Evolutionary conservation across 192 early-diverging fungal species (phyloP).

Genomic region (Coemansia sp.): DNA sequence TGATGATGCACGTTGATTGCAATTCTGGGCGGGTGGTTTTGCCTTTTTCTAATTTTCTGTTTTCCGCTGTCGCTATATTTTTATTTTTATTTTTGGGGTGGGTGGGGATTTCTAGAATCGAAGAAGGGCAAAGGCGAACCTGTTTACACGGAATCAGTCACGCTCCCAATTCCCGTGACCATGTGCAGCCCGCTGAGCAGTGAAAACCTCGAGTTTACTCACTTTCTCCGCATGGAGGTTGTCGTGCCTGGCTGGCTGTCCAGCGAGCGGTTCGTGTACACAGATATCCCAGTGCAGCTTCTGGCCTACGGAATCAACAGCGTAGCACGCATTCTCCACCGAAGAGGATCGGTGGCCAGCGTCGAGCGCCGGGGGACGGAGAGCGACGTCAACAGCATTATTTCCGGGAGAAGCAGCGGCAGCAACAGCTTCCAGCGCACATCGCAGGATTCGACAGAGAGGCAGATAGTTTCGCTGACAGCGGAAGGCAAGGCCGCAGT

Average conservation of each 20-base stretch:
- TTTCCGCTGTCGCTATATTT: background rate
- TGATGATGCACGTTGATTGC: too few relatives aligned
- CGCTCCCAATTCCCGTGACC: conserved; percentile 26
- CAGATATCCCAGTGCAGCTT: conserved; percentile 47
- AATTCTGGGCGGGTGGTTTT: too few relatives aligned
- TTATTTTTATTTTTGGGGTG: background rate
- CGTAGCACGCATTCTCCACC: conserved; percentile 21
- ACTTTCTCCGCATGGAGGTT: conserved; percentile 48
- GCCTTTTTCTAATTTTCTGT: background rate
- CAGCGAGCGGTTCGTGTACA: conserved; percentile 42
- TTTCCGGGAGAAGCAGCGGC: conserved; percentile 30
- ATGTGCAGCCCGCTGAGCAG: conserved; percentile 34
- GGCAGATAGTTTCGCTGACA: conserved; percentile 5
- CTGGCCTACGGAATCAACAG: conserved; percentile 33
- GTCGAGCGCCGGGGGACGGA: conserved; percentile 18
- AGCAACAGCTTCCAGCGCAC: conserved; percentile 5
- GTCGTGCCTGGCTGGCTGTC: conserved; percentile 44
- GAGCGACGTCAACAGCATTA: conserved; percentile 20
- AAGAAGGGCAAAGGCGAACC: conserved; percentile 23
- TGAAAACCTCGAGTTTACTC: conserved; percentile 40
- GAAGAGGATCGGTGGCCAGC: conserved; percentile 23
- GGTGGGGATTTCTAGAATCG: conserved; percentile 19
- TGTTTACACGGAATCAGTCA: conserved; percentile 19
- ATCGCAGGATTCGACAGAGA: conserved; percentile 16
- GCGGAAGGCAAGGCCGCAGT: conserved; percentile 15